These are phyloP conservation scores for Dothideomycetes sp. DNA, from an alignment of 2,329 filamentous ascomycete genomes.

Conservation along the genomic window DNA sequence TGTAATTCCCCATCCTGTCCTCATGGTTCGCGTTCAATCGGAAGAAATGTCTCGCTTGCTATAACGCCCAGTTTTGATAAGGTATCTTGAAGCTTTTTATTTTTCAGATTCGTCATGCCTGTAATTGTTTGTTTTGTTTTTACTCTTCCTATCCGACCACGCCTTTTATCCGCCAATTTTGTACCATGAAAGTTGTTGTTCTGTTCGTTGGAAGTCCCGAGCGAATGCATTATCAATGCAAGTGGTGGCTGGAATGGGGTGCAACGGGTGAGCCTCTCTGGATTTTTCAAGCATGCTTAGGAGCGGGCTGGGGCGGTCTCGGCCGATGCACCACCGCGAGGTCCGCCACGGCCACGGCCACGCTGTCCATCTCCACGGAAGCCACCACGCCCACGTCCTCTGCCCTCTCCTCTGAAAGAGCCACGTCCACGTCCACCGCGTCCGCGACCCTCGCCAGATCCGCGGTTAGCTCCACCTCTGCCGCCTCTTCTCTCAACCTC, in stretches of 20 bases:
- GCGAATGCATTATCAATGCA: not conserved
- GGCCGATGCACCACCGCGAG: slow-evolving; percentile 17
- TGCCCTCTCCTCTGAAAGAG: slow-evolving; percentile 26
- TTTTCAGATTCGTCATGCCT: too few relatives aligned
- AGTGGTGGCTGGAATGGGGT: too few relatives aligned
- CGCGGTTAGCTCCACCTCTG: slow-evolving; percentile 11
- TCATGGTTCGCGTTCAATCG: too few relatives aligned
- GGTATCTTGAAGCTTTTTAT: too few relatives aligned
- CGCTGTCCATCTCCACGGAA: slow-evolving; percentile 20
- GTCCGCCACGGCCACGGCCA: slow-evolving; percentile 33
- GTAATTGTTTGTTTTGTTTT: not conserved
- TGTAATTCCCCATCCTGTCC: too few relatives aligned
- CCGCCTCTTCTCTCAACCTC: slow-evolving; percentile 39
- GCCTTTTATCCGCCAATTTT: too few relatives aligned
- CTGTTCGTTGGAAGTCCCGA: not conserved
- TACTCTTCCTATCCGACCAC: too few relatives aligned
- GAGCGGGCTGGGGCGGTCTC: not conserved
- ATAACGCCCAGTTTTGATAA: not conserved
- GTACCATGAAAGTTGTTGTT: too few relatives aligned
- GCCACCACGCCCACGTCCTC: slow-evolving; percentile 24
- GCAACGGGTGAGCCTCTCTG: too few relatives aligned
- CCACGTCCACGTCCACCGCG: slow-evolving; percentile 34
- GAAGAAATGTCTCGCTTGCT: not conserved
- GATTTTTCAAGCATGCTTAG: too few relatives aligned
- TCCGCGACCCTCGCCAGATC: slow-evolving; percentile 33